Base-by-base conservation (phyloP, 1,284 basidiomycete genomes). In the Leccinum laetum region DNA sequence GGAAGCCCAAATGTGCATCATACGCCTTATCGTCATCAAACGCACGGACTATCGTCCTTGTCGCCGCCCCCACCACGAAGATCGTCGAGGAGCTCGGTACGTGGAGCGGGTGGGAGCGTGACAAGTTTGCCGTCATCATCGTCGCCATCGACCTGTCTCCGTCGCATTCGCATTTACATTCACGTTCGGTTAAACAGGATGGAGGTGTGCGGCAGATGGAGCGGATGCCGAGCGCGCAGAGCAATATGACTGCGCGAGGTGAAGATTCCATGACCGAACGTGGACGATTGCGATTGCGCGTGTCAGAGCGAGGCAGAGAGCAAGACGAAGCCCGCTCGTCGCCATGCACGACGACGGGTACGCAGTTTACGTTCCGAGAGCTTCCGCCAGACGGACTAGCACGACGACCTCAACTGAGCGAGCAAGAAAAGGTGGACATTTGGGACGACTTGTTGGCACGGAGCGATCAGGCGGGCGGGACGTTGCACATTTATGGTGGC, bases 391-490 rank as follows among this genome's bases (percentile, higher is more conserved):
- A 13, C 56, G 71, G 71, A 6, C 67, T 55, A 66, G 75, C 75
- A 21, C 77, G 75, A 52, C 71, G 74, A 58, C 72, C 74, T 14
- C 77, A 72, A 46, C 75, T 87, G 73, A 85, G 84, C 37, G 88
- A 91, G 71, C 76, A 83, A 71, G 88, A 92, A 78, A 92, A 92
- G 78, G 82, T 83, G 8, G 85, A 83, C 9, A 84, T 83, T 69
- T 92, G 90, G 90, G 82, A 90, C 66, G 87, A 87, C 65, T 71
- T 92, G 64, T 75, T 92, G 65, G 81, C 84, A 72, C 79, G 82
- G 68, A 91, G 89, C 71, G 88, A 82, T 56, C 74, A 75, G 61
- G 90, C 90, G 2, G 90, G 90, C 5, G 90, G 90, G 60, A 92
- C 90, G 61, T 71, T 92, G 63, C 88, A 87, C 71, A 69, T 90